Conservation (phyloP, 2,329 filamentous ascomycete species). For the Pestalotiopsis sp. region DNA sequence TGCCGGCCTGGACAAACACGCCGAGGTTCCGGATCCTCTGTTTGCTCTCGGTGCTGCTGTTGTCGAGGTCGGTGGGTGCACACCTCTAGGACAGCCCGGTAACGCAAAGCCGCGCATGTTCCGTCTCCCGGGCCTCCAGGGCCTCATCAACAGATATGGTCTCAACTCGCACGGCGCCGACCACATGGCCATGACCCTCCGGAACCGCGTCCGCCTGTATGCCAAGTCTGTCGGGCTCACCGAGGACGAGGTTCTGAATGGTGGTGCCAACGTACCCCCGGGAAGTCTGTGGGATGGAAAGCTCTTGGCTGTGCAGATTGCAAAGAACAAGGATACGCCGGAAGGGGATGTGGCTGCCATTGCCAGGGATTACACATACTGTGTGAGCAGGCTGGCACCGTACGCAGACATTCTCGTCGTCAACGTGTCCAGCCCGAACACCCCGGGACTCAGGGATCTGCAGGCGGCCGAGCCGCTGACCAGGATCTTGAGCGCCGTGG, state of each 20-base stretch:
- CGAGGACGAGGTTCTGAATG: conserved; percentile 76
- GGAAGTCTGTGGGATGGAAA: conserved; percentile 78
- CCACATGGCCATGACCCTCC: conserved; percentile 76
- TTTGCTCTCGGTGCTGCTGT: conserved; percentile 84
- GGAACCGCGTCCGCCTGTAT: conserved; percentile 77
- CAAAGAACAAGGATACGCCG: conserved; percentile 94
- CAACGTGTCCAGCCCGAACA: conserved; percentile 97
- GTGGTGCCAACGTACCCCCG: conserved; percentile 75
- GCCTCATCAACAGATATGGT: conserved; percentile 93
- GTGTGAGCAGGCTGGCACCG: conserved; percentile 77
- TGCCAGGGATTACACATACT: conserved; percentile 82
- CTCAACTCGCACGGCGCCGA: conserved; percentile 92
- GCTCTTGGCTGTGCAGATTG: conserved; percentile 86
- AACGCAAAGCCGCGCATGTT: conserved; percentile 90
- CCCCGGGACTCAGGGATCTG: conserved; percentile 83
- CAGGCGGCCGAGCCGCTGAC: conserved; percentile 86
- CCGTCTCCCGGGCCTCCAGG: conserved; percentile 79
- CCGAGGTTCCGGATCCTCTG: conserved; percentile 81
- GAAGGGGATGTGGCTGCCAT: conserved; percentile 85
- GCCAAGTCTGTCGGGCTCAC: conserved; percentile 72
- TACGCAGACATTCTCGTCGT: conserved; percentile 98
- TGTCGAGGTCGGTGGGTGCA: conserved; percentile 91
- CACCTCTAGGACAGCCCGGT: conserved; percentile 82
- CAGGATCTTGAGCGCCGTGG: conserved; percentile 78
- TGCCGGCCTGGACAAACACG: conserved; percentile 95